These are phyloP conservation scores for Geosmithia flava DNA, from an alignment of 2,329 filamentous ascomycete genomes.

Conservation along the genomic window DNA sequence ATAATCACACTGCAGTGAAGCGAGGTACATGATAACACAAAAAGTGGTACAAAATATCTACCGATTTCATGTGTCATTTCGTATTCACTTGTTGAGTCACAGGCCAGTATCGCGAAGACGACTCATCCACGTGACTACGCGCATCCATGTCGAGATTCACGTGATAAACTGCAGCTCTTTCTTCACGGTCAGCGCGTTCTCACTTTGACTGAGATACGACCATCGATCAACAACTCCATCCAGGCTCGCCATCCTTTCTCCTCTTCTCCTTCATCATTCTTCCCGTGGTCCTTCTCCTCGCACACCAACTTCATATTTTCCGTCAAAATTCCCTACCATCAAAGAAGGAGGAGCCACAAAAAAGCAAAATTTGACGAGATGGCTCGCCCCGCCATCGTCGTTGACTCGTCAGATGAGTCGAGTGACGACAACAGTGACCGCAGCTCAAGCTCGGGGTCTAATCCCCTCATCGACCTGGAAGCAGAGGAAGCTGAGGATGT, in stretches of 20 bases:
- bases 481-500: not conserved
- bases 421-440: not conserved
- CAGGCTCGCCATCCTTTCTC: not conserved
- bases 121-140: not conserved
- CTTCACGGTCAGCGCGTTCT: not conserved
- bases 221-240: not conserved
- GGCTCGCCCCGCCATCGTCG: not conserved
- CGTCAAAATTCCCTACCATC: too few relatives aligned
- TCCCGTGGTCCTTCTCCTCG: not conserved
- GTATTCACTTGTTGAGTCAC: too few relatives aligned
- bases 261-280: not conserved
- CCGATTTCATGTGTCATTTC: too few relatives aligned
- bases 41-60: too few relatives aligned
- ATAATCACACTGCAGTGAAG: too few relatives aligned
- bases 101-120: not conserved
- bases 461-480: not conserved
- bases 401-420: conserved; percentile 1
- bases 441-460: not conserved
- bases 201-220: too few relatives aligned
- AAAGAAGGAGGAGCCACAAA: not conserved
- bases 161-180: not conserved
- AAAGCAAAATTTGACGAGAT: not conserved
- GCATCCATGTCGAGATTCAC: not conserved
- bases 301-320: too few relatives aligned
- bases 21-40: too few relatives aligned